Conservation (phyloP, 2,329 filamentous ascomycete species). For the Claviceps digitariae region DNA sequence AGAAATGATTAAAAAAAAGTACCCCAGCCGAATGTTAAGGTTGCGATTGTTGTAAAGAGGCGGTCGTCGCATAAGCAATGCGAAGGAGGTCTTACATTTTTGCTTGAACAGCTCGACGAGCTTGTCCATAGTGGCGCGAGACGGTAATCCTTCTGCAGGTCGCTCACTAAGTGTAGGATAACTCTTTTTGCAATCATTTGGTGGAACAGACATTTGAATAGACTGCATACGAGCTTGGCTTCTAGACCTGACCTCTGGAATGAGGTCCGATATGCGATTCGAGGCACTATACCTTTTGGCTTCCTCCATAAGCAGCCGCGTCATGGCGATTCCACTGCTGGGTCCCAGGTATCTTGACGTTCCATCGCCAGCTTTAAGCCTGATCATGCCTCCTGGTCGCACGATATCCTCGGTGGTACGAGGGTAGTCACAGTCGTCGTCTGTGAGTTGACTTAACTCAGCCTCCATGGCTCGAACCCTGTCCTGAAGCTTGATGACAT, state of each 20-base stretch:
- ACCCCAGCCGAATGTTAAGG: neutral
- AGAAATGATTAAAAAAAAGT: neutral
- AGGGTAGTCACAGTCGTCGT: slow-evolving; percentile 57
- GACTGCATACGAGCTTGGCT: slow-evolving; percentile 45
- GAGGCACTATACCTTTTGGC: slow-evolving; percentile 88
- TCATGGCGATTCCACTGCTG: slow-evolving; percentile 92
- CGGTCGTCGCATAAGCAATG: neutral
- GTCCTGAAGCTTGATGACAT: slow-evolving; percentile 85
- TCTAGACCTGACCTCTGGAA: slow-evolving; percentile 57
- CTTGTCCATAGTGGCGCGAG: slow-evolving; percentile 57
- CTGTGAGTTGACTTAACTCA: slow-evolving; percentile 66
- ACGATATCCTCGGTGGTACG: slow-evolving; percentile 73
- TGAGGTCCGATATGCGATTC: slow-evolving; percentile 81
- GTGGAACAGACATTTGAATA: slow-evolving; percentile 33
- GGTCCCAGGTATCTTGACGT: slow-evolving; percentile 78
- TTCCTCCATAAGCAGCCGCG: slow-evolving; percentile 87
- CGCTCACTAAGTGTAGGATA: slow-evolving; percentile 84
- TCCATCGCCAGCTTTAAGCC: slow-evolving; percentile 74
- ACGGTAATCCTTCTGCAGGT: slow-evolving; percentile 64
- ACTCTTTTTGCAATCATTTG: slow-evolving; percentile 60
- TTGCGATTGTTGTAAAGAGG: too few relatives aligned
- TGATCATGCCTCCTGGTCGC: slow-evolving; percentile 72
- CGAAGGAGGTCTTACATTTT: slow-evolving; percentile 45
- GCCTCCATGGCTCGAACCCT: slow-evolving; percentile 70
- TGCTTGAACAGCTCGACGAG: slow-evolving; percentile 76